phyloP scores from a whole-genome alignment of 352 stramenopile genomes.

The Pythium vanterpoolii region DNA sequence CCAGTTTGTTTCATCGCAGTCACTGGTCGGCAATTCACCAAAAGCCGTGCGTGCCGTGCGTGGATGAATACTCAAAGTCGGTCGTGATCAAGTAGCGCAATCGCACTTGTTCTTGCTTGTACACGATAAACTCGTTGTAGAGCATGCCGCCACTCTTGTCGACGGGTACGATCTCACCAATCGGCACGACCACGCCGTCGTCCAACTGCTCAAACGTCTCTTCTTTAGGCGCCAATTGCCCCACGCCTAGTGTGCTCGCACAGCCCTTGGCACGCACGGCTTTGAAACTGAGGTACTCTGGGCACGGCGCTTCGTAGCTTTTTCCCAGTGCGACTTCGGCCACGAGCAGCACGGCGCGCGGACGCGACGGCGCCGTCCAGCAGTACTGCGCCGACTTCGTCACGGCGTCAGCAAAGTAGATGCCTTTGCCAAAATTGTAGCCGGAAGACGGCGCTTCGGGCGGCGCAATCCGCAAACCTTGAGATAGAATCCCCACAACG shows the following conservation, averaged over 20 bases:
- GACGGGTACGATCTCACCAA: conserved; percentile 42
- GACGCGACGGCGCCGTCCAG: conserved; percentile 13
- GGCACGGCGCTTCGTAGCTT: conserved; percentile 39
- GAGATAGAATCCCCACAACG: conserved; percentile 60
- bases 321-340: conserved; percentile 61
- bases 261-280: conserved; percentile 27
- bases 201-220: conserved; percentile 34
- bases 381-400: conserved; percentile 62
- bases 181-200: conserved; percentile 49
- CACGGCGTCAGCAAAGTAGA: conserved; percentile 71
- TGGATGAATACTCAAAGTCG: conserved; percentile 30
- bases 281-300: conserved; percentile 51
- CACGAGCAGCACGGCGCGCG: conserved; percentile 43
- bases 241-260: conserved; percentile 41
- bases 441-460: conserved; percentile 62
- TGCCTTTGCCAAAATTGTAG: conserved; percentile 70
- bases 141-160: conserved; percentile 36
- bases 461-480: conserved; percentile 67
- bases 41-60: not conserved
- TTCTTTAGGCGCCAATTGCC: conserved; percentile 40
- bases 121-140: conserved; percentile 78
- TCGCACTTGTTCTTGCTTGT: conserved; percentile 61
- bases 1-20: not conserved
- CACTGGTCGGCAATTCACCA: conserved; percentile 17
- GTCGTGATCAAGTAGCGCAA: conserved; percentile 55